A percentile compares a stretch with the other conserved stretches of the same genome.
Conservation (phyloP, 371 early-diverging fungal species). For the Actinomortierella wolfii region DNA sequence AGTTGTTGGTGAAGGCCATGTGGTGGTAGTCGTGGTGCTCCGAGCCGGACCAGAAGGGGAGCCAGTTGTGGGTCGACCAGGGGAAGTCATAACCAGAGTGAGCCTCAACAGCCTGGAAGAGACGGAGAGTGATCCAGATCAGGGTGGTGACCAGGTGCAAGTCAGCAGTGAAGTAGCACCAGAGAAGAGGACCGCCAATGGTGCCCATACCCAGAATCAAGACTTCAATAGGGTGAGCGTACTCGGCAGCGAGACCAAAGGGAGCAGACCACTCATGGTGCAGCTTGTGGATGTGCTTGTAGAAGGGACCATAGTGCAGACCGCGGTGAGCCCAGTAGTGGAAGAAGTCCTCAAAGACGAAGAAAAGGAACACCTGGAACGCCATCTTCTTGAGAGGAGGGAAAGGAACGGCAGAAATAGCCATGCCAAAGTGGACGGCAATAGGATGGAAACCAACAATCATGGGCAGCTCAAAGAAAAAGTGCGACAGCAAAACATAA, state of each 20-base stretch:
- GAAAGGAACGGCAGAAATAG: constrained; percentile 80
- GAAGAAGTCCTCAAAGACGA: constrained; percentile 82
- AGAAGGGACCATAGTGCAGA: constrained; percentile 87
- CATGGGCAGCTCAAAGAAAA: constrained; percentile 82
- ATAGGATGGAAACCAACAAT: constrained; percentile 86
- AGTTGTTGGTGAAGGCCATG: constrained; percentile 82
- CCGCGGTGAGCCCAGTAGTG: constrained; percentile 85
- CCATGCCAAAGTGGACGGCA: constrained; percentile 83
- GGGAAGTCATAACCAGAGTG: constrained; percentile 97
- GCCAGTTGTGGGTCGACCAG: constrained; percentile 77
- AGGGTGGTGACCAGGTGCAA: constrained; percentile 82
- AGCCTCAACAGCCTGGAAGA: constrained; percentile 87
- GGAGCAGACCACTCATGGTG: constrained; percentile 95
- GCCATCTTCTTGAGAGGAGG: constrained; percentile 68
- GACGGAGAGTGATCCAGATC: constrained; percentile 77
- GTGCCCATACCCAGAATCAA: constrained; percentile 78
- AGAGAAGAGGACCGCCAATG: constrained; percentile 75
- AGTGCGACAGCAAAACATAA: constrained; percentile 74
- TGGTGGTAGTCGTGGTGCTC: constrained; percentile 91
- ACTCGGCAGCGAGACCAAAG: constrained; percentile 87
- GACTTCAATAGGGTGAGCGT: constrained; percentile 85
- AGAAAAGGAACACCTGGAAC: constrained; percentile 70
- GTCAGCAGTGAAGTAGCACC: constrained; percentile 57
- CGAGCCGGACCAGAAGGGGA: constrained; percentile 84
- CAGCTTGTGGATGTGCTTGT: constrained; percentile 89